Base-by-base conservation (phyloP, 148 eudicot genomes). In the Beta vulgaris region DNA sequence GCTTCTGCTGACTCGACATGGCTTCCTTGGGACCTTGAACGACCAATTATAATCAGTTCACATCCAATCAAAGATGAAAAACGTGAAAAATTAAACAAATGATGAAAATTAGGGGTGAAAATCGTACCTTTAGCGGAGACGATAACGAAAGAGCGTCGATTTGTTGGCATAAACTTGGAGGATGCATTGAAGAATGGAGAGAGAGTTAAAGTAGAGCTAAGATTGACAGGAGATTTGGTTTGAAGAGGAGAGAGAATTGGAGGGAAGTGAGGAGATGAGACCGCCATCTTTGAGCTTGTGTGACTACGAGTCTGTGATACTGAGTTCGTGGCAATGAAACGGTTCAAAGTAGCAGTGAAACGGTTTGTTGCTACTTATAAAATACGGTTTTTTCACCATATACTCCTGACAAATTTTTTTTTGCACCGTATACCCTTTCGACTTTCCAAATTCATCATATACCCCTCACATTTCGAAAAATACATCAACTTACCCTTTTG, bases 1-100 rank as follows among this genome's bases (percentile, higher is more conserved):
- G 80, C 81, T 83, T 85, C 75, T 82, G 29, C 49, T 85, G 82
- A 61, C 63, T 81, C 36, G 75, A 75, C 61, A 42, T 7, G 23
- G 69, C 88, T 43, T 75, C 90, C 48, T 67, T 81, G 19, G 86
- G 68, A 72, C 87, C 97, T 89, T 21, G 36, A 37, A 40, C 63
- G 64, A 73, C 32, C 43, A 54, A 75, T 28, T 37, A 16, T 11
- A 18, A 58, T 9, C 14, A 13, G 43, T 57, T 34, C 10, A 32
- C 21, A 43, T 43, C 14, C 26, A n/a, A n/a, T n/a, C 57, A 34
- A 53, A 66, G 28, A 14, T 4, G 16, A 36, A 39, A 35, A 35
- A 31, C 67, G 9, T 26, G 13, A n/a, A 54, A 62, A 37, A 55
- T 6, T 16, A 55, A 6, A 7, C 0, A 51, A 73, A 15, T 26